A percentile compares a stretch with the other conserved stretches of the same genome.
Evolutionary conservation across 2,329 filamentous ascomycete genomes (phyloP).

Genomic region (Colletotrichum phormii): DNA sequence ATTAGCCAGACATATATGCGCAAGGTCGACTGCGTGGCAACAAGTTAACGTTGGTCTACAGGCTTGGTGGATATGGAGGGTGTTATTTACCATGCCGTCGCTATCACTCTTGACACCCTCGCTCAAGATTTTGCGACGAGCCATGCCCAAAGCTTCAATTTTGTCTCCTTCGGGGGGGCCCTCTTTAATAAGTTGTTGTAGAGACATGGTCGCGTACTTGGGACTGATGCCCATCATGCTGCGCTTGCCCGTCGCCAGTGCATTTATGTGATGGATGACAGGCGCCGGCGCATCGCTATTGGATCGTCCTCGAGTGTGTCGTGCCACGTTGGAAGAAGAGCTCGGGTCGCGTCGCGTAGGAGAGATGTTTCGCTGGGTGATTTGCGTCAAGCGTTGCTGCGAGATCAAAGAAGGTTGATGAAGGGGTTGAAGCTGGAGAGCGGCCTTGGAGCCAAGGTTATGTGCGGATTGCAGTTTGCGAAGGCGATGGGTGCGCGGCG

Average conservation of each 20-base stretch:
- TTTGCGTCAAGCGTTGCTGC: conserved; percentile 68
- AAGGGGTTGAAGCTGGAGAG: conserved; percentile 46
- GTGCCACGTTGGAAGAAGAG: conserved; percentile 44
- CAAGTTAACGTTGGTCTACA: background rate
- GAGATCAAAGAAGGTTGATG: conserved; percentile 66
- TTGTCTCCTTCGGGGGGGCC: conserved; percentile 81
- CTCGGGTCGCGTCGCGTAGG: conserved; percentile 36
- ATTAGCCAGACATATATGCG: conserved; percentile 98
- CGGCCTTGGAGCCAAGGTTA: conserved; percentile 68
- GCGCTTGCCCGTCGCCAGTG: conserved; percentile 49
- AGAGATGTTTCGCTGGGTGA: conserved; percentile 52
- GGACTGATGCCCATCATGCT: conserved; percentile 49
- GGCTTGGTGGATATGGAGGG: background rate
- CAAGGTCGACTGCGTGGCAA: conserved; percentile 76
- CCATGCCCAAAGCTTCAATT: conserved; percentile 70
- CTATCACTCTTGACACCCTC: conserved; percentile 81
- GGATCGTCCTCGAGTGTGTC: conserved; percentile 71
- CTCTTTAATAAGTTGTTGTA: conserved; percentile 84
- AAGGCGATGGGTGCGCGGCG: conserved; percentile 75
- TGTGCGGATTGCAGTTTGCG: conserved; percentile 83
- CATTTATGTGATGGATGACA: conserved; percentile 50
- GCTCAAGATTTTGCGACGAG: conserved; percentile 79
- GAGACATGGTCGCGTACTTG: conserved; percentile 64
- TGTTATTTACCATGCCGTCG: conserved; percentile 77
- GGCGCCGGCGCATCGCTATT: conserved; percentile 76